These are phyloP conservation scores for Nicotiana rustica DNA, from an alignment of 305 asterid genomes.

Conservation along the genomic window DNA sequence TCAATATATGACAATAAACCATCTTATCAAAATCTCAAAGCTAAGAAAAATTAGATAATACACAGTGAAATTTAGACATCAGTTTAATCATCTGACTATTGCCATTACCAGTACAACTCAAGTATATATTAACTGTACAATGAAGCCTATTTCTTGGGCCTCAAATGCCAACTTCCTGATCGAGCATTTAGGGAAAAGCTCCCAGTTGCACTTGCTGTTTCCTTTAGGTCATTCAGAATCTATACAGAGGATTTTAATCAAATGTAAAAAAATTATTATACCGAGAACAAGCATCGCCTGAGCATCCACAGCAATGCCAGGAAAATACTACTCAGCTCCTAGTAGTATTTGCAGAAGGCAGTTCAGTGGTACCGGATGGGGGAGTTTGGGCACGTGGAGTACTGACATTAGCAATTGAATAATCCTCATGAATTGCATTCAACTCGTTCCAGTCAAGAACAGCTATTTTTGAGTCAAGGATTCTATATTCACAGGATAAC, in stretches of 20 bases:
- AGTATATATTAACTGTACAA: constrained; percentile 14
- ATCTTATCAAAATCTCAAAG: background rate
- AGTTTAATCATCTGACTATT: constrained; percentile 27
- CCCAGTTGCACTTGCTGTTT: background rate
- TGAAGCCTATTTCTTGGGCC: constrained; percentile 17
- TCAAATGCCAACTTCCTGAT: constrained; percentile 10
- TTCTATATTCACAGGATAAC: background rate
- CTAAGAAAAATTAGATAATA: background rate
- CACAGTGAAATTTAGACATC: background rate
- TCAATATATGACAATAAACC: background rate
- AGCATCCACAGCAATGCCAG: constrained; percentile 23
- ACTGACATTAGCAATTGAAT: constrained; percentile 45
- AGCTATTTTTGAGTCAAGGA: constrained; percentile 60
- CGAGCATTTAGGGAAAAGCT: background rate
- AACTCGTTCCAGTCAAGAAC: constrained; percentile 73
- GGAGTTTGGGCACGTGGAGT: constrained; percentile 62
- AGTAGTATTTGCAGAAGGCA: constrained; percentile 50
- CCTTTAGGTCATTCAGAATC: constrained; percentile 3
- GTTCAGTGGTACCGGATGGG: constrained; percentile 48
- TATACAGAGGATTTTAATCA: constrained; percentile 11
- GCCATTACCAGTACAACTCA: constrained; percentile 5
- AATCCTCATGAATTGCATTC: constrained; percentile 56
- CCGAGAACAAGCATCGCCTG: constrained; percentile 12
- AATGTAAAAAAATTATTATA: background rate
- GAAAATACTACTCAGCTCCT: constrained; percentile 43